Percentiles rank a stretch among this genome's conserved stretches.
Evolutionary conservation across 106 monocot genomes (phyloP).

Genomic region (Apostasia shenzhenica): DNA sequence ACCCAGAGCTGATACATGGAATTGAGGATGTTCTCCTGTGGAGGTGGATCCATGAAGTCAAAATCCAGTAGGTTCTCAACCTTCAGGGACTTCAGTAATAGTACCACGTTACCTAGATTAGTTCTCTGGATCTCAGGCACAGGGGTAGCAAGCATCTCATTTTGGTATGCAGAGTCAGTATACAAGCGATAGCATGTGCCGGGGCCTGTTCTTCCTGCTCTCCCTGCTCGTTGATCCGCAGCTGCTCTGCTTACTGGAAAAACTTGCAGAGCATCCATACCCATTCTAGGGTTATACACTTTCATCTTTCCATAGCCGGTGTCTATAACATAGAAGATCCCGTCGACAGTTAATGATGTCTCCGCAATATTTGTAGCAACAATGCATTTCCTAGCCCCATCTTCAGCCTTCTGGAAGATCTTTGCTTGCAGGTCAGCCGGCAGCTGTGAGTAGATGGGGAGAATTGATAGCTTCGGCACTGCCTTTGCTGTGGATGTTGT

Average conservation of each 20-base stretch:
- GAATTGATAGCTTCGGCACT: slow-evolving; percentile 77
- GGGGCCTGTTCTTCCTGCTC: slow-evolving; percentile 94
- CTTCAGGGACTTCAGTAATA: slow-evolving; percentile 78
- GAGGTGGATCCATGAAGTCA: slow-evolving; percentile 98
- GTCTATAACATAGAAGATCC: slow-evolving; percentile 91
- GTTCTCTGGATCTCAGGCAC: slow-evolving; percentile 96
- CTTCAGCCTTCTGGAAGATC: slow-evolving; percentile 93
- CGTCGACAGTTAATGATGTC: slow-evolving; percentile 91
- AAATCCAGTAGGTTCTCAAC: slow-evolving; percentile 89
- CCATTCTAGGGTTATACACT: slow-evolving; percentile 93
- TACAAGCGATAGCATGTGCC: slow-evolving; percentile 91
- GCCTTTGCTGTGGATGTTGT: slow-evolving; percentile 55
- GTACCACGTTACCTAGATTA: slow-evolving; percentile 84
- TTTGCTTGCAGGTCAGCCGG: slow-evolving; percentile 94
- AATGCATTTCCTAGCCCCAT: slow-evolving; percentile 89
- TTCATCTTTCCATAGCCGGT: slow-evolving; percentile 95
- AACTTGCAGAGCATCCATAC: slow-evolving; percentile 97
- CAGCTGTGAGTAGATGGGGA: slow-evolving; percentile 93
- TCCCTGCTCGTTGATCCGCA: slow-evolving; percentile 85
- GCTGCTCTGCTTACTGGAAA: slow-evolving; percentile 93
- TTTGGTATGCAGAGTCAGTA: slow-evolving; percentile 88
- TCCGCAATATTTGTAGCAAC: slow-evolving; percentile 98
- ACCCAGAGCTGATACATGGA: slow-evolving; percentile 99
- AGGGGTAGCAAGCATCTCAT: slow-evolving; percentile 85
- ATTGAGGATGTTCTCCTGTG: slow-evolving; percentile 94